A percentile compares a stretch with the other conserved stretches of the same genome.
These are phyloP conservation scores for Paramyrothecium sp. DNA, from an alignment of 2,329 filamentous ascomycete genomes.

Conservation along the genomic window DNA sequence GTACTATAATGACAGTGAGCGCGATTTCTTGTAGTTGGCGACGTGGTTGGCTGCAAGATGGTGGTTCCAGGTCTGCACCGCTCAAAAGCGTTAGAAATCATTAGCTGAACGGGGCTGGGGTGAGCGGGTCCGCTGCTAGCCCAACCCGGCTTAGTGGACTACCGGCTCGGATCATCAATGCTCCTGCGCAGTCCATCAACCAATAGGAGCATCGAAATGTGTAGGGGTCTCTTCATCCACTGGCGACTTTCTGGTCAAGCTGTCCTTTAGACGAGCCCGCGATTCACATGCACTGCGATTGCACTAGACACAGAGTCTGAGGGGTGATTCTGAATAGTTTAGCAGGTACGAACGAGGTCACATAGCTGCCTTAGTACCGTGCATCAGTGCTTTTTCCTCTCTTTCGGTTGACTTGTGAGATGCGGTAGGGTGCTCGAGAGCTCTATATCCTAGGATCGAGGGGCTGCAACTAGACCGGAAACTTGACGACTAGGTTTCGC, in stretches of 20 bases:
- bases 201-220: background rate
- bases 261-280: background rate
- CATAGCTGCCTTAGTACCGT: background rate
- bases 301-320: background rate
- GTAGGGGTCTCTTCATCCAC: background rate
- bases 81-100: too few species aligned
- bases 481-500: background rate
- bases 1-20: background rate
- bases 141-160: too few species aligned
- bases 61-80: too few species aligned
- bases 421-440: background rate
- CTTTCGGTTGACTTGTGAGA: background rate
- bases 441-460: background rate
- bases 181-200: background rate
- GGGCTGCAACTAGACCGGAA: background rate
- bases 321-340: background rate
- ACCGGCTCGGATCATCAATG: background rate
- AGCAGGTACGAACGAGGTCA: background rate
- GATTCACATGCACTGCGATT: background rate
- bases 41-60: too few species aligned
- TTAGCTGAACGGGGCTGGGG: too few species aligned
- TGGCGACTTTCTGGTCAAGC: background rate
- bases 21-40: too few species aligned
- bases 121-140: too few species aligned
- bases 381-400: background rate